Base-by-base conservation (phyloP, 305 asterid species). In the Andrographis paniculata region DNA sequence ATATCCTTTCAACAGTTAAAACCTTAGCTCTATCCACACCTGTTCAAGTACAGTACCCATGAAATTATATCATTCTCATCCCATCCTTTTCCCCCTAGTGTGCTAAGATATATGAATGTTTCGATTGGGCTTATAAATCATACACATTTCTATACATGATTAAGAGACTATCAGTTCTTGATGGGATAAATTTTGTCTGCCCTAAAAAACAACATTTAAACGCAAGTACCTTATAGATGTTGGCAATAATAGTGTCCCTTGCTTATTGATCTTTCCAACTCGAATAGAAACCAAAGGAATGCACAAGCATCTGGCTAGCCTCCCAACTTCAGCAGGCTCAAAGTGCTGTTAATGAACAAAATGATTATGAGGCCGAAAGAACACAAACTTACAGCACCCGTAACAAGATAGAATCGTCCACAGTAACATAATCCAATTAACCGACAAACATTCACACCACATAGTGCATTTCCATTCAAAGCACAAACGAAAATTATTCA, bases 201-300 rank as follows among this genome's bases (percentile, higher is more conserved):
- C 4, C 4, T 24, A 24, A 3, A 39, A 19, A 20, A 33, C 18
- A 53, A 24, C 40, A 2, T 20, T 38, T 17, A n/a, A n/a, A n/a
- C 43, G 67, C 46, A 57, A 76, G 64, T 71, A 91, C 99, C 98
- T 91, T 60, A 60, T 61, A 50, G 78, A 51, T 46, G 96, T 76
- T 45, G 98, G 98, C 57, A 81, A 75, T 56, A 91, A 42, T 44
- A 76, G 56, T 4, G 68, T 62, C 57, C 96, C 93, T 61, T 74
- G 80, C 73, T 82, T 80, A 64, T 59, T 58, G 64, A 86, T 76
- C 84, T 75, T 87, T 48, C 98, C 98, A 21, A 83, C 96, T 0
- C 99, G 96, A 62, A 91, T 56, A n/a, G 99, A 80, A 58, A 91
- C 99, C 44, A 91, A 80, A 36, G 99, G 99, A 40, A 82, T 69